A percentile compares a stretch with the other conserved stretches of the same genome.
Conservation (phyloP, 176 grass and related monocot species). For the Carex scoparia region DNA sequence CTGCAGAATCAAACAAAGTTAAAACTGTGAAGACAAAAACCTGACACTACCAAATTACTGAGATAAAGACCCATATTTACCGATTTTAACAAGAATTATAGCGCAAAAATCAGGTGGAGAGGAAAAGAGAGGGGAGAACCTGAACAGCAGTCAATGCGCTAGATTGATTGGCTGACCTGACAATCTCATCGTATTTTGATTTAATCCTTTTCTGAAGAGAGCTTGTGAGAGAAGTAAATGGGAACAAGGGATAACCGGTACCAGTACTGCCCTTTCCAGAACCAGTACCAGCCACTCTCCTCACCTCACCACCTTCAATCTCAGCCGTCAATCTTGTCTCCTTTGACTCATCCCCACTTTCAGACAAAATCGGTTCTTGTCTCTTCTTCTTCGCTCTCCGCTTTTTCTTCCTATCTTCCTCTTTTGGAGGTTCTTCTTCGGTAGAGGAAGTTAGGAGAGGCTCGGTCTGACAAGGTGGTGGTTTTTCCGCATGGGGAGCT, state of each 20-base stretch:
- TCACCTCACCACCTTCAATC: not conserved
- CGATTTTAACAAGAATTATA: not conserved
- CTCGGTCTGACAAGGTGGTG: conserved; percentile 1
- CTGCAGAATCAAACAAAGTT: not conserved
- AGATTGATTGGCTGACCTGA: conserved; percentile 50
- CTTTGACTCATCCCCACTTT: conserved; percentile 13
- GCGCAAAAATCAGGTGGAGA: not conserved
- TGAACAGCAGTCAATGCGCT: conserved; percentile 54
- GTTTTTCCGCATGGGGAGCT: not conserved
- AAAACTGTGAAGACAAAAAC: not conserved
- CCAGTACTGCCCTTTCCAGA: not conserved
- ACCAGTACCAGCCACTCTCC: not conserved
- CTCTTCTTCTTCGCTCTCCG: conserved; percentile 44
- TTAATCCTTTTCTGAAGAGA: conserved; percentile 66
- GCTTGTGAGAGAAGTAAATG: conserved; percentile 56
- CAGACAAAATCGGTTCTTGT: conserved; percentile 21
- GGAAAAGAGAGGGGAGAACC: conserved; percentile 26
- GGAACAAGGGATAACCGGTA: conserved; percentile 43
- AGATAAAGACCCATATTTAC: not conserved
- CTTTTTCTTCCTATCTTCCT: conserved; percentile 27
- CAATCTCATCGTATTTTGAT: conserved; percentile 72
- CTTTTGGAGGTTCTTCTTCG: not conserved
- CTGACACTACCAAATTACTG: not conserved
- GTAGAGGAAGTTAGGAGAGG: not conserved
- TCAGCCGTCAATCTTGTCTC: conserved; percentile 8